Conservation (phyloP, 148 eudicot genomes). For the Euryodendron excelsum region DNA sequence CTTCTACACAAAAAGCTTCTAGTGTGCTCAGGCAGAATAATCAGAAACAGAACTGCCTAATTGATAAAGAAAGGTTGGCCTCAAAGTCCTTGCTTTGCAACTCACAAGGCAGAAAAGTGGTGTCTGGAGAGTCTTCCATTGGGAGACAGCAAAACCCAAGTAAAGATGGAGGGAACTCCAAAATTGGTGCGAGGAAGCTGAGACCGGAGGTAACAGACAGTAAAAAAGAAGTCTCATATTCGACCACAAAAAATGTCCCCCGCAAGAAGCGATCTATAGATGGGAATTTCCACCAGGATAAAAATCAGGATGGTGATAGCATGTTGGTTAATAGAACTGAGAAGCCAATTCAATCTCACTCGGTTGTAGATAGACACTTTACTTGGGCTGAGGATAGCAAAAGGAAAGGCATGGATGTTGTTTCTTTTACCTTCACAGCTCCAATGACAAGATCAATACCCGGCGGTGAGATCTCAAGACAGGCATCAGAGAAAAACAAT, state of each 20-base stretch:
- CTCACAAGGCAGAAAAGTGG: conserved; percentile 43
- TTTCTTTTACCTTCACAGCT: conserved; percentile 91
- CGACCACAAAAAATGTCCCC: conserved; percentile 43
- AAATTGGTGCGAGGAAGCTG: conserved; percentile 55
- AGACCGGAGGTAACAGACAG: conserved; percentile 46
- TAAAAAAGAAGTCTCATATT: conserved; percentile 42
- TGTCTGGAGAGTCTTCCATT: conserved; percentile 37
- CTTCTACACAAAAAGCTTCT: conserved; percentile 34
- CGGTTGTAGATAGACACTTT: conserved; percentile 34
- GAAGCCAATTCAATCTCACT: background rate
- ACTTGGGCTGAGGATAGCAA: conserved; percentile 54
- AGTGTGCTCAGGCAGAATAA: conserved; percentile 68
- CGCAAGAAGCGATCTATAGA: conserved; percentile 72
- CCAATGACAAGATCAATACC: conserved; percentile 59
- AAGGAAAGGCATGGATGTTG: conserved; percentile 71
- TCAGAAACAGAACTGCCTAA: conserved; percentile 75
- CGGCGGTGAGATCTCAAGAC: conserved; percentile 34
- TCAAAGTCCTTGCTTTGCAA: conserved; percentile 42
- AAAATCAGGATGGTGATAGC: background rate
- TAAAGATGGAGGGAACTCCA: conserved; percentile 38
- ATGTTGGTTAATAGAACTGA: conserved; percentile 11
- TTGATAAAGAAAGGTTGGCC: conserved; percentile 45
- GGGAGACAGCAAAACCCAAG: conserved; percentile 29
- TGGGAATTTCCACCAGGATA: conserved; percentile 36
- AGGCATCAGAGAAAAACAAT: conserved; percentile 23